Percentiles rank a stretch among this genome's conserved stretches.
These are phyloP conservation scores for Mayamaea pseudoterrestris DNA, from an alignment of 108 stramenopile genomes.

Conservation along the genomic window DNA sequence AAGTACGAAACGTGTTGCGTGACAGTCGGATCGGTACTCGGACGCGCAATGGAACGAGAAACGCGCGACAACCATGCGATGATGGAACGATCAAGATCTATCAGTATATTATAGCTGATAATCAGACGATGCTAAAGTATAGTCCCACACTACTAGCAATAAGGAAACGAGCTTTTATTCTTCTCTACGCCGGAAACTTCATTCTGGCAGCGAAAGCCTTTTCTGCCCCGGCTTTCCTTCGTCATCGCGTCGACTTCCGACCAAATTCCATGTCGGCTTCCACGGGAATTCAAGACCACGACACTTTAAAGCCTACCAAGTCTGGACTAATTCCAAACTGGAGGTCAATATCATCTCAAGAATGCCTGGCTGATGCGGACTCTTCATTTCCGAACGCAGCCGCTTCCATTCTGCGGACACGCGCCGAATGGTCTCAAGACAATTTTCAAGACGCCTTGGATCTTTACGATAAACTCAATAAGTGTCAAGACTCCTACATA, in stretches of 20 bases:
- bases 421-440: constrained; percentile 42
- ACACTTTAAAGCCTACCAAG: too few relatives aligned
- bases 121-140: not conserved
- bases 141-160: not conserved
- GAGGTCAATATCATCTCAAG: not conserved
- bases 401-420: not conserved
- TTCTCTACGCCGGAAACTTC: too few relatives aligned
- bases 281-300: too few relatives aligned
- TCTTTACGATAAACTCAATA: constrained; percentile 43
- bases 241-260: not conserved
- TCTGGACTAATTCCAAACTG: not conserved
- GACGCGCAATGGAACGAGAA: not conserved
- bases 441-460: constrained; percentile 43
- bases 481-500: constrained; percentile 47
- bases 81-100: not conserved
- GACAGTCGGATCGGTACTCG: not conserved
- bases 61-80: not conserved
- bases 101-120: not conserved
- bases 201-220: too few relatives aligned
- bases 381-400: not conserved
- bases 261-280: too few relatives aligned
- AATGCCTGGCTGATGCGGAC: not conserved
- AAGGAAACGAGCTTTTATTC: too few relatives aligned
- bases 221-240: not conserved
- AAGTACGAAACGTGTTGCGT: not conserved